Evolutionary conservation across 2,329 filamentous ascomycete genomes (phyloP).

Genomic region (Fusarium pseudoanthophilum): DNA sequence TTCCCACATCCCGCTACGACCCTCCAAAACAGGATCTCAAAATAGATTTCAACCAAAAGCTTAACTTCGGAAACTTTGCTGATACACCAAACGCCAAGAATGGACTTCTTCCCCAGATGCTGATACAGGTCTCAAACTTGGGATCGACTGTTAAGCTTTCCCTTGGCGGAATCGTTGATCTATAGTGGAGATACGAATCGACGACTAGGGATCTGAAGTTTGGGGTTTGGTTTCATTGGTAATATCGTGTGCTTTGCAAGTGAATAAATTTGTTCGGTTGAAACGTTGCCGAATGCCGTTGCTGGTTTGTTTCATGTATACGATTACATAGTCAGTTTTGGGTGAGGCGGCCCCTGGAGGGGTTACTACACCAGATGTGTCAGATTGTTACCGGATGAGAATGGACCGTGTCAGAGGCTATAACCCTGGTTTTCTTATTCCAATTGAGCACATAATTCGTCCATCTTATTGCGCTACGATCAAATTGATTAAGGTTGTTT

Average conservation of each 20-base stretch:
- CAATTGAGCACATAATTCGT: not conserved
- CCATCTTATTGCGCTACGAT: not conserved
- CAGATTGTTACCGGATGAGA: not conserved
- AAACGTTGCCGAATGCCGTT: not conserved
- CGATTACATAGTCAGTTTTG: not conserved
- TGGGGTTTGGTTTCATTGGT: constrained; percentile 4
- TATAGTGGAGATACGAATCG: not conserved
- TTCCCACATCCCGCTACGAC: no score
- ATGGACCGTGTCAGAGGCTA: not conserved
- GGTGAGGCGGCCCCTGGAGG: not conserved
- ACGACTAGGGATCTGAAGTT: not conserved
- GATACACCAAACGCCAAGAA: constrained; percentile 18
- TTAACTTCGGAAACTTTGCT: not conserved
- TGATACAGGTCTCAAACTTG: constrained; percentile 1
- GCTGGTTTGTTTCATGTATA: constrained; percentile 5
- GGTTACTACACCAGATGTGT: not conserved
- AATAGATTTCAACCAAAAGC: constrained; percentile 17
- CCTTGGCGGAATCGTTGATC: constrained; percentile 1
- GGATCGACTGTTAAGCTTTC: constrained; percentile 21
- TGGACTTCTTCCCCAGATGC: not conserved
- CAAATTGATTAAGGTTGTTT: not conserved
- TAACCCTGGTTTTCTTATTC: fast-evolving
- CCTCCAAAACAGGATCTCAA: not conserved
- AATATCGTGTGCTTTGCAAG: not conserved
- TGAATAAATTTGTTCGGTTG: not conserved